Evolutionary conservation across 208 protist species (phyloP).

Genomic region (Leishmania amazonensis): DNA sequence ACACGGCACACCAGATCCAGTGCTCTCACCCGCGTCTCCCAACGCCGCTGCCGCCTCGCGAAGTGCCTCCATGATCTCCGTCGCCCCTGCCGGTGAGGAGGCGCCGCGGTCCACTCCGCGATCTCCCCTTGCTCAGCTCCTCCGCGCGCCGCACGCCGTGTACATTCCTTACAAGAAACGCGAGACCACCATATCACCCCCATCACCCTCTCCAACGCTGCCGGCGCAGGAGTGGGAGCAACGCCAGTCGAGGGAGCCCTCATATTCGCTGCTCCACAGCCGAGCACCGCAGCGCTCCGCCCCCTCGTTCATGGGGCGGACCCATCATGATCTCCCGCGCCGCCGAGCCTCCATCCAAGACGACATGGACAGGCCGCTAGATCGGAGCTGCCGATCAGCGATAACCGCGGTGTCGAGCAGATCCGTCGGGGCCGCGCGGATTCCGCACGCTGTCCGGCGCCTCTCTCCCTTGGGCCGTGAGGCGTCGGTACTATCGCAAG

Average conservation of each 20-base stretch:
- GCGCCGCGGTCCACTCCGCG: not conserved
- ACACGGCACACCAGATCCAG: not conserved
- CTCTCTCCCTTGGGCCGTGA: conserved; percentile 4
- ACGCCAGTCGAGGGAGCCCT: not conserved
- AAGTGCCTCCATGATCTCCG: not conserved
- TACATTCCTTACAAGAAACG: not conserved
- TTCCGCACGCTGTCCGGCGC: not conserved
- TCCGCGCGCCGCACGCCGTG: not conserved
- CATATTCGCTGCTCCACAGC: not conserved
- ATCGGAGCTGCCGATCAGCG: not conserved
- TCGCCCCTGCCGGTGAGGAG: not conserved
- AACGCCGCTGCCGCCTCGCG: not conserved
- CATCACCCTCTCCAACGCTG: not conserved
- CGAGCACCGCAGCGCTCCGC: not conserved
- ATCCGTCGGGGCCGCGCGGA: not conserved
- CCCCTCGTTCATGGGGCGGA: not conserved
- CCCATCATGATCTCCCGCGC: not conserved
- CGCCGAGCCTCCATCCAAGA: not conserved
- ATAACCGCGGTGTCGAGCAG: not conserved
- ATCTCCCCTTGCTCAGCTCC: not conserved
- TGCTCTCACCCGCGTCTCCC: not conserved
- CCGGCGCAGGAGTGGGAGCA: not conserved
- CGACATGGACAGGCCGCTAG: not conserved
- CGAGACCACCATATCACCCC: not conserved
- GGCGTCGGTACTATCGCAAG: not conserved